Evolutionary conservation across 805 yeast species (phyloP).

Genomic region (Wickerhamiella siamensis): DNA sequence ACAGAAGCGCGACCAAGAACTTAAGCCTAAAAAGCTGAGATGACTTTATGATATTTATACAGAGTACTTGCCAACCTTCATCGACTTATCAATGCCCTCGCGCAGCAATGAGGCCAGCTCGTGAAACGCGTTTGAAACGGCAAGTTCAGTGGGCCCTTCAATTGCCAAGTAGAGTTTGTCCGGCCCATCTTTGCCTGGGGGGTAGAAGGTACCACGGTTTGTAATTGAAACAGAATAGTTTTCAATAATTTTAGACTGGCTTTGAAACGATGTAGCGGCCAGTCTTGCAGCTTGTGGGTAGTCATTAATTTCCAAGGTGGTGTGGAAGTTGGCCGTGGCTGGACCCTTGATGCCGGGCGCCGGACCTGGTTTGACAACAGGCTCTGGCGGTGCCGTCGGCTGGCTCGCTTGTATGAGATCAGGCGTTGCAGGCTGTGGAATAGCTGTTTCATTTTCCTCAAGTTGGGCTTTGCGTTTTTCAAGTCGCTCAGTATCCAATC

Average conservation of each 20-base stretch:
- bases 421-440: neutral
- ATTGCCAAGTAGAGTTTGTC: constrained; percentile 58
- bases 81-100: neutral
- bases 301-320: constrained; percentile 68
- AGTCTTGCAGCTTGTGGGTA: constrained; percentile 40
- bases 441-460: constrained; percentile 11
- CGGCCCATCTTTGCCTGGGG: constrained; percentile 41
- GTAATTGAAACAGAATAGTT: constrained; percentile 50
- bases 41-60: neutral
- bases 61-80: neutral
- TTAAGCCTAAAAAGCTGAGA: neutral
- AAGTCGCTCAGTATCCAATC: constrained; percentile 41
- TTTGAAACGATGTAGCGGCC: constrained; percentile 14
- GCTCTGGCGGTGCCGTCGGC: neutral
- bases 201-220: constrained; percentile 63
- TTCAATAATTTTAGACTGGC: constrained; percentile 8
- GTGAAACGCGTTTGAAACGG: constrained; percentile 27
- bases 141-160: constrained; percentile 53
- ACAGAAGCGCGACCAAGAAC: neutral
- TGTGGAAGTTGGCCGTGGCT: constrained; percentile 33
- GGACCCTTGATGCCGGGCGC: constrained; percentile 2
- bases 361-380: neutral
- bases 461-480: constrained; percentile 37
- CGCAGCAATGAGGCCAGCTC: neutral
- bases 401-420: neutral